phyloP scores from a whole-genome alignment of 2,329 filamentous ascomycete species.

The Claviceps pazoutovae region DNA sequence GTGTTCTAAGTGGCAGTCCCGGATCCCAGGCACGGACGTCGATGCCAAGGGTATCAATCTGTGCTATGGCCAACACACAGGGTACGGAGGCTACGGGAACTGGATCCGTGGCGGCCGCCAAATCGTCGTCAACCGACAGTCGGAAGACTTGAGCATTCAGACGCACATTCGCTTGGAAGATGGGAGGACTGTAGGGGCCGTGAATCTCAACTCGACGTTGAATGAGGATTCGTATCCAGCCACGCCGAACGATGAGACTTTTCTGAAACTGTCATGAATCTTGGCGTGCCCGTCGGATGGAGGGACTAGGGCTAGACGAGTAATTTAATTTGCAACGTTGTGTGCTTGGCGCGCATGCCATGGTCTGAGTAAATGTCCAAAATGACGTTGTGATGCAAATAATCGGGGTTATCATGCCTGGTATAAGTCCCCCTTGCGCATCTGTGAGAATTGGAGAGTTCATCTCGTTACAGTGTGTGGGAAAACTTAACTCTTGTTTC shows the following conservation, averaged over 20 bases:
- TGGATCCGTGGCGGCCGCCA: constrained; percentile 49
- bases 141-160: constrained; percentile 29
- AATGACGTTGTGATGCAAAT: too few relatives aligned
- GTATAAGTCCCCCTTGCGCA: too few relatives aligned
- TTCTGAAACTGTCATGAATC: not conserved
- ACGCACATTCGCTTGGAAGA: constrained; percentile 48
- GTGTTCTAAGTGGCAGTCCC: constrained; percentile 36
- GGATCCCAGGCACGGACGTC: constrained; percentile 18
- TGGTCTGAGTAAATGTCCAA: too few relatives aligned
- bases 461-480: too few relatives aligned
- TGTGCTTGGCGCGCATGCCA: too few relatives aligned
- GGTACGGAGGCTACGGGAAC: constrained; percentile 55
- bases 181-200: constrained; percentile 30
- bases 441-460: too few relatives aligned
- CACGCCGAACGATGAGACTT: constrained; percentile 19
- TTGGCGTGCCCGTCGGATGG: not conserved
- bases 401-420: too few relatives aligned
- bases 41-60: constrained; percentile 29
- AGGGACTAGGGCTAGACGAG: too few relatives aligned
- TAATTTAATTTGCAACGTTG: too few relatives aligned
- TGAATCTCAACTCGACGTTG: constrained; percentile 42
- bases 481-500: too few relatives aligned
- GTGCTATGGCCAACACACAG: constrained; percentile 50
- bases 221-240: constrained; percentile 35
- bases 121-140: constrained; percentile 31